phyloP scores from a whole-genome alignment of 768 basidiomycete genomes.

The Coprinellus aureogranulatus region DNA sequence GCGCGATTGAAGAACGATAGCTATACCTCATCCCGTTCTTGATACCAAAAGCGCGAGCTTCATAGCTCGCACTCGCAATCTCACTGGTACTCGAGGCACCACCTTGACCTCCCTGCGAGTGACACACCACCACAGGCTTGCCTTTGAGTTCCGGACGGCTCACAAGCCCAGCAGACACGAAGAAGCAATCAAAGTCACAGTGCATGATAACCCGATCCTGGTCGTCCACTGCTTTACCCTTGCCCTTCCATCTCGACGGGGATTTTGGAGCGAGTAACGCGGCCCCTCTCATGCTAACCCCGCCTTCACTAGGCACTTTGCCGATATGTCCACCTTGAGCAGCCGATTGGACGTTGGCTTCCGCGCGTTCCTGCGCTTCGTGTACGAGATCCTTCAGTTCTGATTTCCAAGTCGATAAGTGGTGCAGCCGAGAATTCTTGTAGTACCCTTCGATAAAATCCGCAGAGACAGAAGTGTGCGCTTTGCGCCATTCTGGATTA shows the following conservation, averaged over 20 bases:
- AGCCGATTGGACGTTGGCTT: constrained; percentile 25
- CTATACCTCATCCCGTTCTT: constrained; percentile 92
- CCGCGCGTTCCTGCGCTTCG: constrained; percentile 73
- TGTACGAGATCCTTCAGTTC: constrained; percentile 79
- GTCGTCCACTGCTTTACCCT: constrained; percentile 50
- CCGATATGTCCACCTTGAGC: constrained; percentile 24
- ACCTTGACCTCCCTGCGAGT: constrained; percentile 78
- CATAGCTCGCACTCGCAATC: constrained; percentile 92
- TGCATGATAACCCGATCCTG: constrained; percentile 79
- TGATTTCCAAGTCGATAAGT: constrained; percentile 88
- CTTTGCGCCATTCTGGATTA: constrained; percentile 79
- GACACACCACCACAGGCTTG: constrained; percentile 92
- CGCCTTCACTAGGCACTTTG: constrained; percentile 26
- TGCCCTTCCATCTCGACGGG: constrained; percentile 55
- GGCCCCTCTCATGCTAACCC: constrained; percentile 52
- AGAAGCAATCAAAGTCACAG: constrained; percentile 96
- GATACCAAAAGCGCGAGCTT: constrained; percentile 84
- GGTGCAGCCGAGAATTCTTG: constrained; percentile 88
- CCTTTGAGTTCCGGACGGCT: constrained; percentile 79
- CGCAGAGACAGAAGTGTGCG: constrained; percentile 82
- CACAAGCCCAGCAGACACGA: constrained; percentile 87
- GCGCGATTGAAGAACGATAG: neutral
- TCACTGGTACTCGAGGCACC: constrained; percentile 85
- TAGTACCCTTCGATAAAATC: constrained; percentile 86
- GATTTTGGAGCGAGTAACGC: constrained; percentile 45